Conservation (phyloP, 139 green algal genomes). For the Haematococcus sp. region DNA sequence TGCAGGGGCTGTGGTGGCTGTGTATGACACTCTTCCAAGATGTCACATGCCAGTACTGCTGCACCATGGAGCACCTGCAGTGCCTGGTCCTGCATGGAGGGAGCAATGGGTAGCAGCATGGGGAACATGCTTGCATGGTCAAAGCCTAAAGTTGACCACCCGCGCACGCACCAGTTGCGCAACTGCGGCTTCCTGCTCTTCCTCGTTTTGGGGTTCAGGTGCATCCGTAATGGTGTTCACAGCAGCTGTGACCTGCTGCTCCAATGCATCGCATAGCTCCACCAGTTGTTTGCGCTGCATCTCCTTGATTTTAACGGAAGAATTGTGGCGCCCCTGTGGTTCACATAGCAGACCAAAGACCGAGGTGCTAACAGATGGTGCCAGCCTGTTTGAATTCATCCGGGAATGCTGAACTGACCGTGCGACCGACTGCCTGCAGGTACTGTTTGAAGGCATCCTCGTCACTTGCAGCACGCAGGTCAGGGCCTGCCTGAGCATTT, state of each 20-base stretch:
- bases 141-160: background rate
- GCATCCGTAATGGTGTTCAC: background rate
- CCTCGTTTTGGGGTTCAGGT: background rate
- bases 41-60: conserved; percentile 33
- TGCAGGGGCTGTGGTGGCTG: conserved; percentile 27
- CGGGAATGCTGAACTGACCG: no score
- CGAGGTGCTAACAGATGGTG: no score
- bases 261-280: conserved; percentile 17
- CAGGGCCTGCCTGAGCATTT: no score
- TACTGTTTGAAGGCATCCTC: no score
- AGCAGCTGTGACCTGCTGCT: conserved; percentile 5
- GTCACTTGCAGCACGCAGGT: no score
- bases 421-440: no score
- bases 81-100: conserved; percentile 17
- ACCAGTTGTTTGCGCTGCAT: conserved; percentile 18
- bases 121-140: no score
- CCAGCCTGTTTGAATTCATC: no score
- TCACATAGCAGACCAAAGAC: no score
- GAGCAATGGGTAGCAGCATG: background rate
- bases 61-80: conserved; percentile 22
- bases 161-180: background rate
- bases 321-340: no score
- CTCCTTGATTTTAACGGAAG: background rate
- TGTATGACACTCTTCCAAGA: conserved; percentile 24
- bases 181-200: background rate